Conservation (phyloP, 2,329 filamentous ascomycete genomes). For the Fusarium marasasianum region DNA sequence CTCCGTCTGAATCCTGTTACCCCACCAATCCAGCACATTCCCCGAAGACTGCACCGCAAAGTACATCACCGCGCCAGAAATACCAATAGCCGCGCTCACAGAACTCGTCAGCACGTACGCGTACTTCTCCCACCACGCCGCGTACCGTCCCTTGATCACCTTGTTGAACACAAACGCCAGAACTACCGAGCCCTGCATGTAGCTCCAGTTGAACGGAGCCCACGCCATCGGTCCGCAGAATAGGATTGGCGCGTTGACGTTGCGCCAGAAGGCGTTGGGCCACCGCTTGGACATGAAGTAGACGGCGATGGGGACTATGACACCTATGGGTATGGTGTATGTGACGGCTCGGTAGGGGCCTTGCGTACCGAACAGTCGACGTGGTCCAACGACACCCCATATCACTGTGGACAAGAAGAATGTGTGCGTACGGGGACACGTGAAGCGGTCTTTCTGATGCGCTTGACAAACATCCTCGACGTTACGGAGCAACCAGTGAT, state of each 20-base stretch:
- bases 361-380: conserved; percentile 62
- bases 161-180: conserved; percentile 42
- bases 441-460: conserved; percentile 61
- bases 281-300: conserved; percentile 33
- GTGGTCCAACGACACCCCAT: conserved; percentile 74
- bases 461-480: conserved; percentile 67
- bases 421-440: conserved; percentile 57
- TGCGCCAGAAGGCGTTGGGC: conserved; percentile 33
- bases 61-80: conserved; percentile 42
- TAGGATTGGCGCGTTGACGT: conserved; percentile 38
- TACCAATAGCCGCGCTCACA: conserved; percentile 40
- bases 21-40: conserved; percentile 38
- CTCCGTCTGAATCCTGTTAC: conserved; percentile 24
- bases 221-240: conserved; percentile 38
- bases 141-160: conserved; percentile 37
- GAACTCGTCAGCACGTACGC: conserved; percentile 43
- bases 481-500: conserved; percentile 66
- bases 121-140: conserved; percentile 43
- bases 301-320: conserved; percentile 28
- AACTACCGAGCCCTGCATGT: conserved; percentile 38
- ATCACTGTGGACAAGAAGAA: conserved; percentile 72
- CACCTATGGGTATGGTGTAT: conserved; percentile 32
- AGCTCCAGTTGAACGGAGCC: conserved; percentile 43
- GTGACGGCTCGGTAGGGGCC: conserved; percentile 31
- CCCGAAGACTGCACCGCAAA: conserved; percentile 37